Evolutionary conservation across 371 early-diverging fungal species (phyloP).

Genomic region (Mucor irregularis): DNA sequence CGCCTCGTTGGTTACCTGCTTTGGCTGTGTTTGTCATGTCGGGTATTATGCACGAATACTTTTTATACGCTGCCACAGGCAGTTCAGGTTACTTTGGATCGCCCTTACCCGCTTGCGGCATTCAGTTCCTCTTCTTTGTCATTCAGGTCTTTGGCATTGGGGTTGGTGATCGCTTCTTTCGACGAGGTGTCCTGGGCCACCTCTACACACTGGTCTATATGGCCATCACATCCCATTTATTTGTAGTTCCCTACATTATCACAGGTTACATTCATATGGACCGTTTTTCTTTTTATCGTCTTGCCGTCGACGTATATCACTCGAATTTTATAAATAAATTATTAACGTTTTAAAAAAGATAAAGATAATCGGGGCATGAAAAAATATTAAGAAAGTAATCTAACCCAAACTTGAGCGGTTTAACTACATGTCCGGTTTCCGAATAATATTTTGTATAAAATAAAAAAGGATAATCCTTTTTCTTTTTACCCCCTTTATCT

Average conservation of each 20-base stretch:
- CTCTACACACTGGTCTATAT: constrained; percentile 29
- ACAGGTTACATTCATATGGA: constrained; percentile 23
- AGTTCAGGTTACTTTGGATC: constrained; percentile 20
- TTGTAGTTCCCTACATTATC: constrained; percentile 28
- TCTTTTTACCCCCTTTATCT: not conserved
- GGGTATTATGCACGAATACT: constrained; percentile 47
- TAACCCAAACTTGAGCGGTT: too few relatives aligned
- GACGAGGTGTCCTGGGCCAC: constrained; percentile 16
- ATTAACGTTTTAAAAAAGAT: not conserved
- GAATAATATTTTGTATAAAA: constrained; percentile 7
- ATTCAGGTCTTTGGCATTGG: constrained; percentile 28
- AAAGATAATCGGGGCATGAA: not conserved
- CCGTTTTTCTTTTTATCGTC: constrained; percentile 14
- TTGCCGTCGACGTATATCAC: not conserved
- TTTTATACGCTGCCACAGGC: constrained; percentile 34
- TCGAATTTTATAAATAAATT: constrained; percentile 1
- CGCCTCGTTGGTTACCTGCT: constrained; percentile 27
- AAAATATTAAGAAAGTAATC: too few relatives aligned
- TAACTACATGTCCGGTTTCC: constrained; percentile 13
- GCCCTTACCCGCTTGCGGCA: constrained; percentile 25
- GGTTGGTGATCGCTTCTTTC: constrained; percentile 32
- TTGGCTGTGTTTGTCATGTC: constrained; percentile 40
- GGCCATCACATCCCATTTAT: constrained; percentile 23
- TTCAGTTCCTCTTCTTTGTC: constrained; percentile 35
- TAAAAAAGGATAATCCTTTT: not conserved